These are phyloP conservation scores for Ceratobasidium sp. DNA, from an alignment of 1,284 basidiomycete genomes.

Conservation along the genomic window DNA sequence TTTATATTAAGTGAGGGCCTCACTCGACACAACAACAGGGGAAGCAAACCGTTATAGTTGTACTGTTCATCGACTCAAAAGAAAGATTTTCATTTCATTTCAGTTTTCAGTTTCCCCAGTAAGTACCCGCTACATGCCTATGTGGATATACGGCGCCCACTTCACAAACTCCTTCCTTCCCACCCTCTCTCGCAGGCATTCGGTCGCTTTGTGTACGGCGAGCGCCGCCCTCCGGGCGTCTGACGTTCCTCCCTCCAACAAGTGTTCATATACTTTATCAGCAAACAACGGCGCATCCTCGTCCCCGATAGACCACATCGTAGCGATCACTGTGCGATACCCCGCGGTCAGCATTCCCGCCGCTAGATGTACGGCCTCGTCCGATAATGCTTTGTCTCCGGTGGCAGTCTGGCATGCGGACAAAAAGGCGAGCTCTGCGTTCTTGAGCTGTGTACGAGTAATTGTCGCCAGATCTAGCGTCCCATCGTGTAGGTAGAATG, in stretches of 20 bases:
- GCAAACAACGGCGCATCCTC: conserved; percentile 21
- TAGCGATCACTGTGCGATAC: conserved; percentile 13
- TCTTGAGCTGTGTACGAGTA: neutral
- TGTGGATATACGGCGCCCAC: conserved; percentile 18
- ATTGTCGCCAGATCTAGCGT: neutral
- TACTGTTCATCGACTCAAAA: too few species aligned
- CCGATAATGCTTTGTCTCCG: conserved; percentile 22
- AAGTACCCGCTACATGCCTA: conserved; percentile 1
- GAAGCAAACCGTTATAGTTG: too few species aligned
- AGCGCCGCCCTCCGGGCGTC: neutral
- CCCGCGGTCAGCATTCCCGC: conserved; percentile 19
- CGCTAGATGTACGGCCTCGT: conserved; percentile 34
- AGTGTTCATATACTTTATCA: conserved; percentile 11
- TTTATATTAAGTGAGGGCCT: too few species aligned
- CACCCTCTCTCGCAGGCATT: neutral
- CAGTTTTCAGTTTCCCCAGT: too few species aligned
- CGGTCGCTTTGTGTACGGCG: conserved; percentile 8
- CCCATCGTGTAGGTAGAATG: neutral
- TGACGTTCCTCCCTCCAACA: neutral
- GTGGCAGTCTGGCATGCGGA: conserved; percentile 27
- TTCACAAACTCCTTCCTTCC: neutral
- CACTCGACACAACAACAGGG: too few species aligned
- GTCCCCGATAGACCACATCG: conserved; percentile 40
- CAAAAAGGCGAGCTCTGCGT: conserved; percentile 28
- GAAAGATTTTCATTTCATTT: too few species aligned